A percentile compares a stretch with the other conserved stretches of the same genome.
Conservation (phyloP, 495 filamentous ascomycete genomes). For the Gamarada debralockiae region DNA sequence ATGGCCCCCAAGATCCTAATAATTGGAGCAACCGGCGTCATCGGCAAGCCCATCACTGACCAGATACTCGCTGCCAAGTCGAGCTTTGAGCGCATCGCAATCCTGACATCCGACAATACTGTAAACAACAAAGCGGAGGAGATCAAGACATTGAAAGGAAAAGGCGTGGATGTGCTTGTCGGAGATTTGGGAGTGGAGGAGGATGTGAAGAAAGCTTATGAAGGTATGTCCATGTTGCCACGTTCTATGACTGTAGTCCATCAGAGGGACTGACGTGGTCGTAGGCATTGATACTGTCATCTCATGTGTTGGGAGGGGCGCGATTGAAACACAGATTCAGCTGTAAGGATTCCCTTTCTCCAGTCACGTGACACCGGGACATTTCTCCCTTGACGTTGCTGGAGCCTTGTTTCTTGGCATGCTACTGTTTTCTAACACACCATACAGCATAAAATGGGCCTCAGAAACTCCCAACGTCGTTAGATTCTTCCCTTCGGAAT, state of each 20-base stretch:
- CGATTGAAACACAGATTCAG: neutral
- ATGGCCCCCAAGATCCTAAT: constrained; percentile 43
- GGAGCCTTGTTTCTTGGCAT: neutral
- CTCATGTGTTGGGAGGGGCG: constrained; percentile 1
- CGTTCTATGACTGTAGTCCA: neutral
- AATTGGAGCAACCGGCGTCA: constrained; percentile 66
- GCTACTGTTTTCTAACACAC: neutral
- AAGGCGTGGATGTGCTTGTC: constrained; percentile 53
- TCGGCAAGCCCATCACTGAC: constrained; percentile 60
- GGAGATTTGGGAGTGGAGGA: constrained; percentile 52
- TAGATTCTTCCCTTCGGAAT: constrained; percentile 70
- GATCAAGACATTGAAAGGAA: constrained; percentile 41
- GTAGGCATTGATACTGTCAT: neutral
- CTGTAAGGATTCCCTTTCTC: neutral
- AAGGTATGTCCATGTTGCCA: constrained; percentile 22
- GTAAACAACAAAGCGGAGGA: constrained; percentile 43
- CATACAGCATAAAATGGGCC: constrained; percentile 47
- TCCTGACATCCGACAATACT: constrained; percentile 60
- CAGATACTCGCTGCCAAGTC: constrained; percentile 51
- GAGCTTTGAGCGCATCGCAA: constrained; percentile 48
- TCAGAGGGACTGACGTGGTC: neutral
- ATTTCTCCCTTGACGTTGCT: no score
- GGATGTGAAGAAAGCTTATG: constrained; percentile 36
- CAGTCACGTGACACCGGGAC: neutral
- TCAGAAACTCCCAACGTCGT: constrained; percentile 43